phyloP scores from a whole-genome alignment of 176 grass and related monocot species.

The Lolium perenne region DNA sequence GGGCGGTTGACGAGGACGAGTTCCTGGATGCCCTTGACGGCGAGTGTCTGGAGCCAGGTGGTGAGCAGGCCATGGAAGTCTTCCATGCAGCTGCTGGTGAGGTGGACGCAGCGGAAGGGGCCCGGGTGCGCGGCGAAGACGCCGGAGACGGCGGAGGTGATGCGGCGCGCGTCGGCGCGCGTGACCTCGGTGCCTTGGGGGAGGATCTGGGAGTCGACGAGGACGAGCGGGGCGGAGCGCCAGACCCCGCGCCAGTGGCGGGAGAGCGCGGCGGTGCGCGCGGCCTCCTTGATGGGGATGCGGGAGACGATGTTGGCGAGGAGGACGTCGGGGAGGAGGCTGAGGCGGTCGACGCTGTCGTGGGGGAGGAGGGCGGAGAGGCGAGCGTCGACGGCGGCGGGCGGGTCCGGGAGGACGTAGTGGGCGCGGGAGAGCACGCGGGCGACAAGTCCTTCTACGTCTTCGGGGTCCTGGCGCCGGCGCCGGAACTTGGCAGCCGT shows the following conservation, averaged over 20 bases:
- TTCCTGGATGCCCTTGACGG: not conserved
- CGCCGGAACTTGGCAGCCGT: not conserved
- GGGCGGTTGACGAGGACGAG: not conserved
- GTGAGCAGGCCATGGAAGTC: not conserved
- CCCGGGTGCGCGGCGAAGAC: not conserved
- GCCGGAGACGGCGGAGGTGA: not conserved
- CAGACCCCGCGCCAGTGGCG: not conserved
- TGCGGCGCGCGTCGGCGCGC: not conserved
- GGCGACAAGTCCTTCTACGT: not conserved
- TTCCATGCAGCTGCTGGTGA: not conserved
- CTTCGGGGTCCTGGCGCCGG: not conserved
- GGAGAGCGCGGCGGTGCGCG: not conserved
- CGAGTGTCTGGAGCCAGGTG: not conserved
- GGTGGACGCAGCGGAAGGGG: not conserved
- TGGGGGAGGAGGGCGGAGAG: not conserved
- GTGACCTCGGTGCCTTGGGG: no score
- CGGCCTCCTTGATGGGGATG: not conserved
- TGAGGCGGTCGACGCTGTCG: not conserved
- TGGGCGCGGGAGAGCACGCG: not conserved
- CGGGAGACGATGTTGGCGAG: slow-evolving; percentile 1
- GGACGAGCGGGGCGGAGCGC: not conserved
- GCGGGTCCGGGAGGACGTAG: not conserved
- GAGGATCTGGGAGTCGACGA: not conserved
- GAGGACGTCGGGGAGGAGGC: not conserved
- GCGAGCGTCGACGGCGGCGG: not conserved